Evolutionary conservation across 345 rosid species (phyloP).

Genomic region (Litchi chinensis): DNA sequence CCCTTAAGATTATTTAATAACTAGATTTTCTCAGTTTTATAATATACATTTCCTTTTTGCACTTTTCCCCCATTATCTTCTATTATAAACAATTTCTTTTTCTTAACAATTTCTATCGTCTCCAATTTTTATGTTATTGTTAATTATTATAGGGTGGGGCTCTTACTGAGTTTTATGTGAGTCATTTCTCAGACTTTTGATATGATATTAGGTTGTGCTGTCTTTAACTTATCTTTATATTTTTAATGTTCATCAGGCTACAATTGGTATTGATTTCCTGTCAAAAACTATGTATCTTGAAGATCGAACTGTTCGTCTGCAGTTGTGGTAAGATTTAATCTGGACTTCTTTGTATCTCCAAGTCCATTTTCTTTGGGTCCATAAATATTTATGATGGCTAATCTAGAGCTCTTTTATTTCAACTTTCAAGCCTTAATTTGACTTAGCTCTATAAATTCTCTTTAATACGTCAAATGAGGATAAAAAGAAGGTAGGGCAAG

Average conservation of each 20-base stretch:
- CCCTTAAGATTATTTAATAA: background rate
- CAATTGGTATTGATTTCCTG: slow-evolving; percentile 81
- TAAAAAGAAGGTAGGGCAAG: background rate
- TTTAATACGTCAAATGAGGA: background rate
- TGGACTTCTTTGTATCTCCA: background rate
- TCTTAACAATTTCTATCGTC: background rate
- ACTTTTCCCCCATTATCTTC: background rate
- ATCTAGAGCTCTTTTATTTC: background rate
- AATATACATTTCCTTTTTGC: background rate
- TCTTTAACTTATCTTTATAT: background rate
- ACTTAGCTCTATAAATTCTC: background rate
- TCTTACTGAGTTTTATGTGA: background rate
- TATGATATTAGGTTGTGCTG: background rate
- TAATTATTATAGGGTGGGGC: background rate
- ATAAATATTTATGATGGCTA: background rate
- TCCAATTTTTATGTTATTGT: too few relatives aligned
- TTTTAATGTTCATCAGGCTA: slow-evolving; percentile 50
- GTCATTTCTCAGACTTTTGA: background rate
- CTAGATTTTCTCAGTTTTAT: background rate
- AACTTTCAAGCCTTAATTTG: background rate
- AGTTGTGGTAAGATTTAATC: slow-evolving; percentile 56
- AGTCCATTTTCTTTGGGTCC: background rate
- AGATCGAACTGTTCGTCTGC: slow-evolving; percentile 81
- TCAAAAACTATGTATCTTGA: slow-evolving; percentile 89
- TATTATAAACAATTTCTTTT: background rate